These are phyloP conservation scores for Cryphonectria nitschkei DNA, from an alignment of 2,329 filamentous ascomycete genomes.

Conservation along the genomic window DNA sequence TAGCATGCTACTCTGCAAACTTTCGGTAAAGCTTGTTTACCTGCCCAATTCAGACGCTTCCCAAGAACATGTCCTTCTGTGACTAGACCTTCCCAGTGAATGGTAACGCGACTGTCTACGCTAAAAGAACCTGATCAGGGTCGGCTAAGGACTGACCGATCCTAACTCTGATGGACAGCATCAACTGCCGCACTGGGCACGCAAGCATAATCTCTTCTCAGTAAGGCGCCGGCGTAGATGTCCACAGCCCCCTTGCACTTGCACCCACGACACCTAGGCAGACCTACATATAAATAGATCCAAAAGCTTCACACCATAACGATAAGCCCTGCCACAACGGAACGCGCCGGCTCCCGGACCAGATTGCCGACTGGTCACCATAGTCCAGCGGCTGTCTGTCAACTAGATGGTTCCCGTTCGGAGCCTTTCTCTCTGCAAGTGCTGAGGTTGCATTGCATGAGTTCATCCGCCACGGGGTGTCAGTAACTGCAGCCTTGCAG, in stretches of 20 bases:
- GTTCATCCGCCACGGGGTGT: neutral
- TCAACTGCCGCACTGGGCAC: neutral
- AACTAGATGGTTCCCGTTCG: neutral
- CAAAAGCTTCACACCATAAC: neutral
- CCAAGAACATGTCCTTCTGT: neutral
- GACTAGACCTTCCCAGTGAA: neutral
- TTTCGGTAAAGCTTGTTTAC: neutral
- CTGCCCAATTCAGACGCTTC: neutral
- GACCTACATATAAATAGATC: neutral
- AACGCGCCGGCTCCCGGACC: neutral
- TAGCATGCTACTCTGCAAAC: neutral
- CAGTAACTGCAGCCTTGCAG: neutral
- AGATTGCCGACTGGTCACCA: neutral
- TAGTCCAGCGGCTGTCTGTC: neutral
- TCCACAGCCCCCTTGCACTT: neutral
- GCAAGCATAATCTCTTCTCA: neutral
- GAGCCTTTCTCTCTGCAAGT: too few relatives aligned
- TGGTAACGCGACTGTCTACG: neutral
- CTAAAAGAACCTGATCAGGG: neutral
- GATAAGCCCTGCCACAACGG: neutral
- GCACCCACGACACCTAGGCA: neutral
- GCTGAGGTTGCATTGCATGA: constrained; percentile 10
- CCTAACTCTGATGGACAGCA: neutral
- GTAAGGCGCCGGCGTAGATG: neutral
- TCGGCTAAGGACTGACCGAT: neutral